These are phyloP conservation scores for Suillus sp. DNA, from an alignment of 768 basidiomycete genomes.

Conservation along the genomic window DNA sequence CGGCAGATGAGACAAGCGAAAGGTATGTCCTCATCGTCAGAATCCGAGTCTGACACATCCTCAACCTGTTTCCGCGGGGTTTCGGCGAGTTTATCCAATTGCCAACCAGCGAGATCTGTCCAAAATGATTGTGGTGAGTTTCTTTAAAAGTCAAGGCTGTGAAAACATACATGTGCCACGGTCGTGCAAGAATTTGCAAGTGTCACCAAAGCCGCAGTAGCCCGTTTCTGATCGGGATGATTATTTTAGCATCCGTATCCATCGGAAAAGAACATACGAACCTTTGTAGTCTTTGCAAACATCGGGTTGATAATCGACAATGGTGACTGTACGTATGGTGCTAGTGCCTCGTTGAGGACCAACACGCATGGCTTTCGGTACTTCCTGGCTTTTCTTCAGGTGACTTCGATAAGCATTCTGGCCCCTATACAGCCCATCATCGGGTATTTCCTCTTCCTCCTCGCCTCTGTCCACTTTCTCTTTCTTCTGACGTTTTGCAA, in stretches of 20 bases:
- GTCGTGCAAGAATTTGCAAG: slow-evolving; percentile 98
- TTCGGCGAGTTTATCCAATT: slow-evolving; percentile 91
- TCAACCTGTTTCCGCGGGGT: slow-evolving; percentile 64
- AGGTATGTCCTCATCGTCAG: slow-evolving; percentile 86
- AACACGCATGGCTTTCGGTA: slow-evolving; percentile 86
- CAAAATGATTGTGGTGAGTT: slow-evolving; percentile 17
- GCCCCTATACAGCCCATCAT: slow-evolving; percentile 88
- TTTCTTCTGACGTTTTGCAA: slow-evolving; percentile 67
- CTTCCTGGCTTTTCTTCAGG: slow-evolving; percentile 78
- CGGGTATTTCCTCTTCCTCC: slow-evolving; percentile 59
- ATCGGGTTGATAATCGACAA: slow-evolving; percentile 97
- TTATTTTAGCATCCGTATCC: slow-evolving; percentile 14
- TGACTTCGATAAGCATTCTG: slow-evolving; percentile 80
- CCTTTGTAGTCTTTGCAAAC: slow-evolving; percentile 99
- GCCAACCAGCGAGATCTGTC: slow-evolving; percentile 96
- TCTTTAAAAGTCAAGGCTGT: slow-evolving; percentile 10
- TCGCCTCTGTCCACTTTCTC: slow-evolving; percentile 52
- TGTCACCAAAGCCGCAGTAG: slow-evolving; percentile 98
- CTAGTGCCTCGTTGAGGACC: slow-evolving; percentile 74
- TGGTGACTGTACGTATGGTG: slow-evolving; percentile 93
- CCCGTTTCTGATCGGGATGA: slow-evolving; percentile 76
- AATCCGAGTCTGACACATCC: slow-evolving; percentile 66
- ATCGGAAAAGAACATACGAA: slow-evolving; percentile 39
- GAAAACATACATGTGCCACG: slow-evolving; percentile 82
- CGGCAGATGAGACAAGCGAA: slow-evolving; percentile 99